phyloP scores from a whole-genome alignment of 192 early-diverging fungal species.

The Chytriomyces hyalinus region DNA sequence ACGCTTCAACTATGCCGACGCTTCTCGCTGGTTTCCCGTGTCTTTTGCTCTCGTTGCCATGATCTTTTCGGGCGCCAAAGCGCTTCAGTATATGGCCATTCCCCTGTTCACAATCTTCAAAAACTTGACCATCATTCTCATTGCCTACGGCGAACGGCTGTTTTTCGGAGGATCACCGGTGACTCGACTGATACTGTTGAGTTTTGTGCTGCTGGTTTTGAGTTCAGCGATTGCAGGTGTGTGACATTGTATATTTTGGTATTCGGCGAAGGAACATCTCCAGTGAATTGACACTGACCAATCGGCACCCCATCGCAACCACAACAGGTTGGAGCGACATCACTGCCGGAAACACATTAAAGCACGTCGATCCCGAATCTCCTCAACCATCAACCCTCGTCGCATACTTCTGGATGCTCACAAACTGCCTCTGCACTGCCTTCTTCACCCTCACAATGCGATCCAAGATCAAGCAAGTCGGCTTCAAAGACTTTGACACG shows the following conservation, averaged over 20 bases:
- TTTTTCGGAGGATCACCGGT: constrained; percentile 82
- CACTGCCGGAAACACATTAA: constrained; percentile 39
- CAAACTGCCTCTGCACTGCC: constrained; percentile 90
- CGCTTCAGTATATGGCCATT: constrained; percentile 89
- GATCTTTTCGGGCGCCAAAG: constrained; percentile 97
- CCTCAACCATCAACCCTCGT: constrained; percentile 24
- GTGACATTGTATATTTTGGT: constrained; percentile 12
- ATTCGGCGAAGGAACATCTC: not conserved
- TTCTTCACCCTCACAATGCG: constrained; percentile 91
- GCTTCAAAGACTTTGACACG: constrained; percentile 98
- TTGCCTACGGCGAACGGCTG: constrained; percentile 90
- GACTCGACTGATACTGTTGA: constrained; percentile 78
- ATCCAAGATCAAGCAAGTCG: constrained; percentile 82
- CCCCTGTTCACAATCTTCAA: constrained; percentile 99
- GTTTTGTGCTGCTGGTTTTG: constrained; percentile 80
- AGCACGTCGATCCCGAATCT: constrained; percentile 11
- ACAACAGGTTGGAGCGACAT: constrained; percentile 52
- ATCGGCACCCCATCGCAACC: too few relatives aligned
- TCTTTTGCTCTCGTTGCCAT: constrained; percentile 84
- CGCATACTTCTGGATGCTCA: constrained; percentile 79
- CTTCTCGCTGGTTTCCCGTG: constrained; percentile 76
- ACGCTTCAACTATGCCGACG: constrained; percentile 36
- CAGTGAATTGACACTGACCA: not conserved
- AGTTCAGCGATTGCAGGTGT: constrained; percentile 84
- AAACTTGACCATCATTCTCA: constrained; percentile 97